A percentile compares a stretch with the other conserved stretches of the same genome.
Conservation (phyloP, 176 grass and related monocot species). For the Typha latifolia region DNA sequence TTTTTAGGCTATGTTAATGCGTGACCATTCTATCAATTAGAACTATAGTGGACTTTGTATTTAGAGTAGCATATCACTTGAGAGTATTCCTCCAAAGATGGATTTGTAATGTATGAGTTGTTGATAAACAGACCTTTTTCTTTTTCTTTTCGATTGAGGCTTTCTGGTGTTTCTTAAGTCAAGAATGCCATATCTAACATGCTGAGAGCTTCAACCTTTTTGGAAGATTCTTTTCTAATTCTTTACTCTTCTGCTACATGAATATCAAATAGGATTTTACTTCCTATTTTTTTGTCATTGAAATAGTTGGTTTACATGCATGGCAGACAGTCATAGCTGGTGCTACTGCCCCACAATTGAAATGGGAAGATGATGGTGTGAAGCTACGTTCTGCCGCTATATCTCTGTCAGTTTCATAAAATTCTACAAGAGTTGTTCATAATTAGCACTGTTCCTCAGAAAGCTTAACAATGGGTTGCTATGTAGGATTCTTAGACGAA, state of each 20-base stretch:
- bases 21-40: too few species aligned
- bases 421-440: not conserved
- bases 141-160: too few species aligned
- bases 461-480: not conserved
- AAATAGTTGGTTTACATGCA: slow-evolving; percentile 9
- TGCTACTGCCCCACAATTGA: slow-evolving; percentile 61
- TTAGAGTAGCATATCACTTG: too few species aligned
- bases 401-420: slow-evolving; percentile 56
- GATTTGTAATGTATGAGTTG: too few species aligned
- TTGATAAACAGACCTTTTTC: too few species aligned
- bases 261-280: not conserved
- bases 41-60: too few species aligned
- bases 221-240: not conserved
- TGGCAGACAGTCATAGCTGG: slow-evolving; percentile 71
- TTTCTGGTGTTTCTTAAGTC: too few species aligned
- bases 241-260: not conserved
- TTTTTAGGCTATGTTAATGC: too few species aligned
- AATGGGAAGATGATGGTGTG: slow-evolving; percentile 69
- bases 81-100: too few species aligned
- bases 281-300: slow-evolving; percentile 9
- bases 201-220: too few species aligned
- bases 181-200: too few species aligned
- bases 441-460: not conserved
- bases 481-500: too few species aligned
- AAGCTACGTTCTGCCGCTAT: slow-evolving; percentile 77